phyloP scores from a whole-genome alignment of 768 basidiomycete species.

The Collybia sordida region DNA sequence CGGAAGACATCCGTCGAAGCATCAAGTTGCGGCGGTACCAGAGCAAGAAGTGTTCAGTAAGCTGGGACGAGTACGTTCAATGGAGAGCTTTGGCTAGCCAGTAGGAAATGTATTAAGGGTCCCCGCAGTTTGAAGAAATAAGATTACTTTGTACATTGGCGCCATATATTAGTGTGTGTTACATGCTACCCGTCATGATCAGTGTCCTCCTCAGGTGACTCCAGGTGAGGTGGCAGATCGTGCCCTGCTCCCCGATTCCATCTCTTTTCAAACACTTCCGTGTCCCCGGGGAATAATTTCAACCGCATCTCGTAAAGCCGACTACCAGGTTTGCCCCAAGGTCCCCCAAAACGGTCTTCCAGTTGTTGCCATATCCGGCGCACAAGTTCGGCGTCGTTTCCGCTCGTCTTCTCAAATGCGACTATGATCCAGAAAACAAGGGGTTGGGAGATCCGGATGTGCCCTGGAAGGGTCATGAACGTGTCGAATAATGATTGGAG shows the following conservation, averaged over 20 bases:
- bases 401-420: slow-evolving; percentile 63
- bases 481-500: slow-evolving; percentile 57
- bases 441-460: slow-evolving; percentile 40
- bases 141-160: neutral
- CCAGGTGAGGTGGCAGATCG: neutral
- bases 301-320: slow-evolving; percentile 40
- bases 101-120: slow-evolving; percentile 3
- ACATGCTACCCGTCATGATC: neutral
- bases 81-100: slow-evolving; percentile 54
- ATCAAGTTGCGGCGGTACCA: slow-evolving; percentile 82
- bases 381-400: slow-evolving; percentile 45
- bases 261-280: neutral
- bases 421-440: slow-evolving; percentile 67
- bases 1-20: slow-evolving; percentile 77
- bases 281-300: slow-evolving; percentile 32
- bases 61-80: slow-evolving; percentile 73
- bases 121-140: neutral
- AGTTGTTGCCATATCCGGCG: slow-evolving; percentile 57
- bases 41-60: slow-evolving; percentile 63
- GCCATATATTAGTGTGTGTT: neutral
- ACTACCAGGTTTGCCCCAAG: slow-evolving; percentile 41
- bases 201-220: neutral
- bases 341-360: slow-evolving; percentile 50
- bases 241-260: neutral
- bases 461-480: slow-evolving; percentile 58